These are phyloP conservation scores for Turritis glabra DNA, from an alignment of 345 rosid species.

Conservation along the genomic window DNA sequence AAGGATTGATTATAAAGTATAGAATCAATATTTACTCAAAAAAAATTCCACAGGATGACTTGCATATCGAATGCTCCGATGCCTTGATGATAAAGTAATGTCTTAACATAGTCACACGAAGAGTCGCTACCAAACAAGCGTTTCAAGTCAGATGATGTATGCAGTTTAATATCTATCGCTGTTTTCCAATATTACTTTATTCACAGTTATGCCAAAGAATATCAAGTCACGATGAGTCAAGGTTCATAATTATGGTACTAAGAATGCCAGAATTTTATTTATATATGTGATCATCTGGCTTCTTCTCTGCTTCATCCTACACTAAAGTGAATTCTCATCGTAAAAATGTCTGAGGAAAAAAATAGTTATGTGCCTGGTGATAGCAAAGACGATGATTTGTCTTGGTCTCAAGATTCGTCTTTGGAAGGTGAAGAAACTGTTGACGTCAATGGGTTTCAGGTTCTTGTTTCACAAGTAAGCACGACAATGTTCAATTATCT, in stretches of 20 bases:
- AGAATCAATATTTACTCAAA: background rate
- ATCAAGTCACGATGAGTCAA: conserved; percentile 6
- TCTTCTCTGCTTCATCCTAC: background rate
- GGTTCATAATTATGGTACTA: background rate
- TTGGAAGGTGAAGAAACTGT: background rate
- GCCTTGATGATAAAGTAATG: background rate
- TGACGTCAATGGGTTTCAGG: background rate
- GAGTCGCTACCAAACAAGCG: background rate
- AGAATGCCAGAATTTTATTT: background rate
- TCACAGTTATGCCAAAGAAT: background rate
- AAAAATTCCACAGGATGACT: background rate
- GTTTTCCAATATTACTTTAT: background rate
- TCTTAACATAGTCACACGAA: background rate
- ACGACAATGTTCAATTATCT: background rate
- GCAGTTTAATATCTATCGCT: background rate
- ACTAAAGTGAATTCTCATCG: background rate
- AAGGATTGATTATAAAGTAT: background rate
- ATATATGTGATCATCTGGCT: background rate
- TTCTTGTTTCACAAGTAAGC: background rate
- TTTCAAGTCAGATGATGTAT: background rate
- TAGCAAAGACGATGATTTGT: background rate
- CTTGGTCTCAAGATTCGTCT: background rate
- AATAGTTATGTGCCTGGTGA: too few relatives aligned
- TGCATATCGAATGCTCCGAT: background rate
- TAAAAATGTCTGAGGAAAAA: background rate